Base-by-base conservation (phyloP, 257 asterid species). In the Solanum gracilifrons region DNA sequence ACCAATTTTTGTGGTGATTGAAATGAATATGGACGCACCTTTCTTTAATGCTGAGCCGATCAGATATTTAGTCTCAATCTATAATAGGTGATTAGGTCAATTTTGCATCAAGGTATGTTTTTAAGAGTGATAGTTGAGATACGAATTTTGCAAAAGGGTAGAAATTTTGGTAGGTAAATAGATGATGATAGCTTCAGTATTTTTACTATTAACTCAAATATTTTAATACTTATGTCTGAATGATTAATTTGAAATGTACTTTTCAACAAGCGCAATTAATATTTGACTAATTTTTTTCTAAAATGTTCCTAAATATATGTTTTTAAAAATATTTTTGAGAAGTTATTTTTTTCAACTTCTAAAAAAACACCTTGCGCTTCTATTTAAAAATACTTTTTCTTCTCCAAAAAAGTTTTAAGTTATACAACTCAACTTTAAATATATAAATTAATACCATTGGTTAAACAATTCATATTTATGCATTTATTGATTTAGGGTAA, bases 171-270 rank as follows among this genome's bases (percentile, higher is more conserved):
- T 51, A 5, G 9, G 1, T 51, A 51, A 18, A 51, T 16, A 16
- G 1, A 48, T 6, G 0, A 0, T 0, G 8, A 48, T 48, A 51
- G 60, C 23, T 16, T 51, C 23, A 0, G 0, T 51, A 8, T 51
- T 51, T 16, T 51, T 48, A 51, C 9, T 18, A 51, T 6, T 51
- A 51, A 51, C 9, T 51, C 9, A 0, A 51, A 51, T 51, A 51
- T 0, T 18, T 51, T 0, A 2, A 51, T 51, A 51, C 2, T 51
- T 51, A 51, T 51, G 4, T 51, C 18, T 51, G 1, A 16, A 23
- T 51, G 2, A 51, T 51, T 51, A 51, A 51, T 51, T 51, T 51
- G 1, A 51, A 51, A 51, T 51, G 62, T 51, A 16, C 1, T 51
- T 1, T 16, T 51, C 62, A 51, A 51, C 0, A 51, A 18, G 9